phyloP scores from a whole-genome alignment of 208 protist species.

The Acanthamoeba triangularis region DNA sequence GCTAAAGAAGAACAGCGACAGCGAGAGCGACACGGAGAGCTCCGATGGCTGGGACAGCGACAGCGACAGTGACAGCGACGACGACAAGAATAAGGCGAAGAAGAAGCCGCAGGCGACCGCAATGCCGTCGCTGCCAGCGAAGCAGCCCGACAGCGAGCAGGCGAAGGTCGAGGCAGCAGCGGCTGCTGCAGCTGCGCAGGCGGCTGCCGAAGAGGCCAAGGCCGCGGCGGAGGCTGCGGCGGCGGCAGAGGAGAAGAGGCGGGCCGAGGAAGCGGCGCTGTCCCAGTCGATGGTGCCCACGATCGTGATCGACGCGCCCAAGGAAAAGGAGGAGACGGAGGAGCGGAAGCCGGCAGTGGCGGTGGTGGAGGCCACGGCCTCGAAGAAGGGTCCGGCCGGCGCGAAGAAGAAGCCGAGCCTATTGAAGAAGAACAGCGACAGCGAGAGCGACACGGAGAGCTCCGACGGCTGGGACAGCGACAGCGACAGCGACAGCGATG shows the following conservation, averaged over 20 bases:
- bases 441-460: slow-evolving; percentile 47
- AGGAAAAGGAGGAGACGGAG: no score
- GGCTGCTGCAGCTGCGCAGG: neutral
- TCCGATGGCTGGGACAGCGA: slow-evolving; percentile 18
- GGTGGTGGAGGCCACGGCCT: no score
- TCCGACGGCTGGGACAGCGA: slow-evolving; percentile 2
- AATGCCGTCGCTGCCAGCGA: neutral
- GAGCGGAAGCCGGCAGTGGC: no score
- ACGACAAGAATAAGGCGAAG: neutral
- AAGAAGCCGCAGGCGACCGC: neutral
- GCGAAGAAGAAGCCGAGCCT: neutral
- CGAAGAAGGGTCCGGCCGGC: no score
- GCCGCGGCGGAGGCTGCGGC: neutral
- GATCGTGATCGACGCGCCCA: no score
- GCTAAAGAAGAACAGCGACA: slow-evolving; percentile 63
- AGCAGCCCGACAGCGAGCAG: neutral
- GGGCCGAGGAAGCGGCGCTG: no score
- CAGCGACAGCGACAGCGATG: neutral
- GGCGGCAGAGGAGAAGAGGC: neutral
- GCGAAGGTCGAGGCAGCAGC: neutral
- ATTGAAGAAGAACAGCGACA: slow-evolving; percentile 63
- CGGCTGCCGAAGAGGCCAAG: neutral
- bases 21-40: slow-evolving; percentile 55
- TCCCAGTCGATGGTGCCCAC: no score
- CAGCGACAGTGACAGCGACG: slow-evolving; percentile 11